These are phyloP conservation scores for Coelastrella sp. DNA, from an alignment of 139 green algal species.

Conservation along the genomic window DNA sequence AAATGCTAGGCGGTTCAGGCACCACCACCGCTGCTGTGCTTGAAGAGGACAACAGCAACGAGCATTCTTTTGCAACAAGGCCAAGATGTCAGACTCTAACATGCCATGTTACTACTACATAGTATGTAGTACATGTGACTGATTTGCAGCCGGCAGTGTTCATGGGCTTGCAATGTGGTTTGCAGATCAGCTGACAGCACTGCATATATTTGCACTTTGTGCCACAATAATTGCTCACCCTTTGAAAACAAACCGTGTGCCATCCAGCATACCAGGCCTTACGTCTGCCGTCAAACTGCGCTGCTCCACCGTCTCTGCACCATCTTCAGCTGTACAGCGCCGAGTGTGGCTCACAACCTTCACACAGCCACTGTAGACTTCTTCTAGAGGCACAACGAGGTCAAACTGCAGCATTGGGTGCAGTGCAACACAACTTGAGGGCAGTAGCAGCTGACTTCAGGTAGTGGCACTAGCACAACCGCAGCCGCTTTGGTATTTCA, in stretches of 20 bases:
- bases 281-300: slow-evolving; percentile 71
- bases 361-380: slow-evolving; percentile 78
- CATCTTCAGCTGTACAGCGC: slow-evolving; percentile 59
- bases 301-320: slow-evolving; percentile 56
- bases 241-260: slow-evolving; percentile 84
- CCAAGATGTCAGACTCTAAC: too few species aligned
- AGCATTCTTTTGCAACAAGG: too few species aligned
- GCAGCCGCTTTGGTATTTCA: too few species aligned
- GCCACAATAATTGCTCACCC: slow-evolving; percentile 45
- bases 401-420: slow-evolving; percentile 72
- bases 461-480: too few species aligned
- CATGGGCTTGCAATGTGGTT: neutral
- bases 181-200: neutral
- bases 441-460: too few species aligned
- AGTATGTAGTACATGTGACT: too few species aligned
- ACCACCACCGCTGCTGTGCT: neutral
- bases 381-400: slow-evolving; percentile 76
- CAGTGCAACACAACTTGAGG: too few species aligned
- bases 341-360: slow-evolving; percentile 78
- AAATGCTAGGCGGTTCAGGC: neutral
- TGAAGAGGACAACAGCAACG: neutral
- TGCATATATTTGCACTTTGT: neutral
- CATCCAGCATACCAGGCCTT: slow-evolving; percentile 72
- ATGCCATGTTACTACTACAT: too few species aligned
- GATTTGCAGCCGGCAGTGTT: too few species aligned